Base-by-base conservation (phyloP, 2,329 filamentous ascomycete genomes). In the Colletotrichum sojae region DNA sequence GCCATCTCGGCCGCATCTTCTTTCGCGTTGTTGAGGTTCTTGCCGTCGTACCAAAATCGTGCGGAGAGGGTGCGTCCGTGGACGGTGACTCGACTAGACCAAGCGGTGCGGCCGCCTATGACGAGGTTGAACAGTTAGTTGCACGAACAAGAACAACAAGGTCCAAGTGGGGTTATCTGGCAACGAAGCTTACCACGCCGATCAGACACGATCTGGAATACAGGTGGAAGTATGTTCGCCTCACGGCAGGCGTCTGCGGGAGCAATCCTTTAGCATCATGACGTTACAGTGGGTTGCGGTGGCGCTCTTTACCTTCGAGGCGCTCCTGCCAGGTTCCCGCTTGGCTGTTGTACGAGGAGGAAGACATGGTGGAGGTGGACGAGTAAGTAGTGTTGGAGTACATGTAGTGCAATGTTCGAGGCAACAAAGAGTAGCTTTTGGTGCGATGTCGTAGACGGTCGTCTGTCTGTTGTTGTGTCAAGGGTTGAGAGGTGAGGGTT, bases 1-100 rank as follows among this genome's bases (percentile, higher is more conserved):
- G 94, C 94, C 71, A 92, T 88, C 81, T 97, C 94, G 72, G 94
- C 94, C n/a, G 94, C 94, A 78, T 97, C 94, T 80, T 97, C 94
- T 81, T 90, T 91, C 67, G 94, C 94, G 76, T 97, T 97, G 84
- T 95, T 90, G 79, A 95, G 86, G 77, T 94, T 94, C 78, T 94
- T 90, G 70, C 94, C 94, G 79, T 97, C 94, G 81, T 97, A 97
- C 94, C 94, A 97, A 82, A 90, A 97, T 71, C 94, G 89, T 54
- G 94, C 94, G n/a, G 86, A 78, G 75, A 93, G 86, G 54, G 83
- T 86, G 58, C 86, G 82, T 62, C 90, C 91, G 74, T 88, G 85
- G 67, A 97, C 88, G n/a, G 85, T 89, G 67, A 97, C 94, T 68
- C 87, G 88, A 83, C 91, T 92, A 67, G 94, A 95, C 94, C 94